Base-by-base conservation (phyloP, 148 eudicot species). In the Arbutus unedo region DNA sequence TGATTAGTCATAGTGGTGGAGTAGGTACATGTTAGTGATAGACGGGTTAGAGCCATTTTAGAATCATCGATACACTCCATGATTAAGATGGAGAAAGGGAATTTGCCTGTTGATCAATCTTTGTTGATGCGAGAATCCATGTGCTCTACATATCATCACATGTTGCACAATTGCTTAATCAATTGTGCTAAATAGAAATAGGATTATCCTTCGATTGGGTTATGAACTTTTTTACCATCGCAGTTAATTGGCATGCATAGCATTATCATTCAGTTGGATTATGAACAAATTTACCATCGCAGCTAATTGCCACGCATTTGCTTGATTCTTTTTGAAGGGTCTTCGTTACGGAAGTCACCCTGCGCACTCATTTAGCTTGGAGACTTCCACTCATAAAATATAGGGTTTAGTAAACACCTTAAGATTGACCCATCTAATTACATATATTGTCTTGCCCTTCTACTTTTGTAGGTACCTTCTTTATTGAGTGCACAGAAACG, bases 401-500 rank as follows among this genome's bases (percentile, higher is more conserved):
- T 4, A 48, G 10, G 25, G 47, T 41, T 51, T 66, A 70, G 51
- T n/a, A 25, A 25, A 25, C 4, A n/a, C 43, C 51, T 45, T 25
- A 4, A 41, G 41, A 62, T 82, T 64, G 59, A 21, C 73, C 11
- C 64, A 31, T 55, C 57, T 15, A 7, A n/a, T 75, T 59, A 18
- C 45, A 31, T 53, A 8, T 59, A 50, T 79, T 64, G 2, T 47
- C 62, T 57, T 60, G 18, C 50, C 43, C 41, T 41, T 74, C 47
- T 16, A 3, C n/a, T 78, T 87, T 74, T 90, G 87, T 85, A 97
- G 99, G 99, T 87, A 96, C 99, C 41, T 97, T 97, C 86, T 89
- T 93, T 64, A 88, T 97, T 84, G 99, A 97, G 88, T 97, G 99
- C 89, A 93, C 96, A 62, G 99, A 97, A 89, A 97, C 99, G 74